Evolutionary conservation across 2,329 filamentous ascomycete species (phyloP), one percentile per base, ranked within the genome.

Genomic region (Ramularia endophylla): DNA sequence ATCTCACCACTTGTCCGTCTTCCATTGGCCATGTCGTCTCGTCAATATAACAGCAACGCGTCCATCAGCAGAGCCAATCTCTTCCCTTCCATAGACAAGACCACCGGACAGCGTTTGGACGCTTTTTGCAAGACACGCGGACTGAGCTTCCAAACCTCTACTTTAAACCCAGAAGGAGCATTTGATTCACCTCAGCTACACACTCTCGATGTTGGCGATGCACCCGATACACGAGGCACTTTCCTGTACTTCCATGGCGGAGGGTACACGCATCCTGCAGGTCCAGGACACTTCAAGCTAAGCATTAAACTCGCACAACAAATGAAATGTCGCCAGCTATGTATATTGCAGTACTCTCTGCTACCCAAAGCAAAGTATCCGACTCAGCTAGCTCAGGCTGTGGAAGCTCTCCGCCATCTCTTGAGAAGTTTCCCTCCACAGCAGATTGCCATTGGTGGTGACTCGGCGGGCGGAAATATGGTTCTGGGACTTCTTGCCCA

Each of bases 211-310:
- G 4, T 2, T 7, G 17, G 9, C 17, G 8, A 34, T 8, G 32
- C n/a, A 9, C 22, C 22, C 22, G 22, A 25, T 6, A 25, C 22
- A 11, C 6, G 22, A 25, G 20, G 9, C 4, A 12, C 20, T 8
- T 20, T 34, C 17, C 32, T 34, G 17, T 34, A 34, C 32, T 34
- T 34, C 32, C 32, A 34, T 17, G 32, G 32, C 32, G 32, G 32
- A 11, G 32, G 32, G 1, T 34, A 34, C 5, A 17, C 17, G 2
- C 13, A 34, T n/a, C 32, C 32, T 6, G 32, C 20, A 7, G 32
- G 15, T 7, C 7, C 11, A 5, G 32, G 32, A n/a, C 32, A 34
- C 13, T 17, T 34, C 2, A 11, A 11, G 12, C 9, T 34, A 3
- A 20, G 17, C 9, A 17, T 34, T n/a, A 20, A 20, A 34, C 17